Conservation (phyloP, 768 basidiomycete species). For the Fomitopsis pulvina region DNA sequence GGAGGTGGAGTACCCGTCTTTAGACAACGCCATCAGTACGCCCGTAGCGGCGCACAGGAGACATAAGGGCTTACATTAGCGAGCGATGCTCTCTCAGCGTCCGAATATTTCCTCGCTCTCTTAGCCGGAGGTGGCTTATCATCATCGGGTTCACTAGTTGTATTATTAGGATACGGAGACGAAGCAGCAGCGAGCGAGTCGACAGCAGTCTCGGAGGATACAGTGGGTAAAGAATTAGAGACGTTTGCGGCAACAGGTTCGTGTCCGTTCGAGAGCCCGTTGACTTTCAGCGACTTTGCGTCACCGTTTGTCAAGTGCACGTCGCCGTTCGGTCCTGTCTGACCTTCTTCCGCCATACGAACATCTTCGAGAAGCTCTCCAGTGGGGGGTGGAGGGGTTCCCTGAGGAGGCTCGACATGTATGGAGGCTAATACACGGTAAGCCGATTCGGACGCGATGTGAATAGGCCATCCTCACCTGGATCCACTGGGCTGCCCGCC, state of each 20-base stretch:
- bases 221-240: constrained; percentile 22
- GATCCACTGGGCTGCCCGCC: constrained; percentile 38
- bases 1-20: constrained; percentile 78
- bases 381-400: constrained; percentile 40
- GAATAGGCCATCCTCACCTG: constrained; percentile 33
- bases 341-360: constrained; percentile 44
- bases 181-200: constrained; percentile 20
- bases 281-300: constrained; percentile 15
- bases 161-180: constrained; percentile 26
- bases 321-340: constrained; percentile 9
- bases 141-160: constrained; percentile 40
- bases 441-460: constrained; percentile 13
- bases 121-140: constrained; percentile 76
- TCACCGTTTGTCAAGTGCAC: constrained; percentile 21
- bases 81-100: constrained; percentile 68
- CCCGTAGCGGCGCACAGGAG: constrained; percentile 41
- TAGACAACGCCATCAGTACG: constrained; percentile 43
- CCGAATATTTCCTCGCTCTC: constrained; percentile 69
- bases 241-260: constrained; percentile 13
- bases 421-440: constrained; percentile 34
- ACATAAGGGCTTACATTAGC: constrained; percentile 59
- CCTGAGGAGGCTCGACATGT: constrained; percentile 36
- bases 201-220: constrained; percentile 25
- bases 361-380: constrained; percentile 46
- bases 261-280: constrained; percentile 21